Conservation (phyloP, 106 monocot genomes). For the Apostasia shenzhenica region DNA sequence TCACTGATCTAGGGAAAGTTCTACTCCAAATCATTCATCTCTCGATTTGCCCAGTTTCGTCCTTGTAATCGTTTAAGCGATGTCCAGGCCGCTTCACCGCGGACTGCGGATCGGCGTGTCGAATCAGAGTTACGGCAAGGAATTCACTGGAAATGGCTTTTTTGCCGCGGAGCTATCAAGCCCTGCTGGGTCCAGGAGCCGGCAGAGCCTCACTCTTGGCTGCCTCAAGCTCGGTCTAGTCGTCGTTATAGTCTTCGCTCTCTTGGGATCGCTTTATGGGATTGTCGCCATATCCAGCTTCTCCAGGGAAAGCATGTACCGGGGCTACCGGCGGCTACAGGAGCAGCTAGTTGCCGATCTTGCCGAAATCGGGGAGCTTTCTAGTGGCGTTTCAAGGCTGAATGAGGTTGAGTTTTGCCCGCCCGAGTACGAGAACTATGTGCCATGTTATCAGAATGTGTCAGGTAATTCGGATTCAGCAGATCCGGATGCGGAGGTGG, state of each 20-base stretch:
- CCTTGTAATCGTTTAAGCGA: constrained; percentile 10
- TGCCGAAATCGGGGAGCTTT: constrained; percentile 49
- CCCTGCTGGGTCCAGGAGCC: constrained; percentile 12
- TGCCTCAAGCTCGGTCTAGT: constrained; percentile 47
- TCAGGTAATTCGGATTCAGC: constrained; percentile 28
- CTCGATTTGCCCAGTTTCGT: neutral
- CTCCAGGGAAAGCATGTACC: constrained; percentile 21
- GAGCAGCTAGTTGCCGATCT: constrained; percentile 71
- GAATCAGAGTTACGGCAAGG: constrained; percentile 20
- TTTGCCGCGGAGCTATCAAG: constrained; percentile 24
- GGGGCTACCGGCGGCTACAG: constrained; percentile 61
- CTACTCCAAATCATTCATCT: neutral
- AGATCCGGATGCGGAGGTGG: constrained; percentile 12
- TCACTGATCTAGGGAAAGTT: neutral
- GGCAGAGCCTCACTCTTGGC: constrained; percentile 19
- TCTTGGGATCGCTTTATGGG: constrained; percentile 66
- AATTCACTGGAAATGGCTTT: constrained; percentile 28
- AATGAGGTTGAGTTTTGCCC: constrained; percentile 71
- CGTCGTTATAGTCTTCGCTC: constrained; percentile 19
- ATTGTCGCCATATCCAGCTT: constrained; percentile 54
- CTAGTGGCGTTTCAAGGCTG: constrained; percentile 27
- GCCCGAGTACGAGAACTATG: constrained; percentile 67
- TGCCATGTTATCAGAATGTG: constrained; percentile 79
- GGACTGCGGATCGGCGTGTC: constrained; percentile 35
- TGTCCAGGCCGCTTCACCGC: constrained; percentile 63